Percentiles rank a stretch among this genome's conserved stretches.
phyloP scores from a whole-genome alignment of 1,284 basidiomycete species.

The Ceratobasidium sp. region DNA sequence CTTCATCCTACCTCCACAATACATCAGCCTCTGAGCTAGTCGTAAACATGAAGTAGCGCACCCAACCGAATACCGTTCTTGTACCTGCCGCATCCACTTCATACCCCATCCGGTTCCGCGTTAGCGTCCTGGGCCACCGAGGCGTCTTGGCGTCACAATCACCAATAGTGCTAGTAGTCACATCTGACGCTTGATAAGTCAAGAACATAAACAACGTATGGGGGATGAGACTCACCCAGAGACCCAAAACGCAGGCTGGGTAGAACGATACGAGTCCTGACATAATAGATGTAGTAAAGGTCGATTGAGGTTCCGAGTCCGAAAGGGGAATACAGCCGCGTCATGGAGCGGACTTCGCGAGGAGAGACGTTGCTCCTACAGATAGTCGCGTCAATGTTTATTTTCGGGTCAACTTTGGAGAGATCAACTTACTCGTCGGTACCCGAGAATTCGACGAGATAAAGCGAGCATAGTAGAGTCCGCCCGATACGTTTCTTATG shows the following conservation, averaged over 20 bases:
- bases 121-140: background rate
- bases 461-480: conserved; percentile 33
- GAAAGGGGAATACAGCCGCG: conserved; percentile 41
- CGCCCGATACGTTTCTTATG: conserved; percentile 20
- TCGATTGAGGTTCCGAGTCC: conserved; percentile 42
- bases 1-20: background rate
- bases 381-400: background rate
- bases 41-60: background rate
- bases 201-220: too few relatives aligned
- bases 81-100: background rate
- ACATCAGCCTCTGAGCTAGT: too few relatives aligned
- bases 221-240: conserved; percentile 1
- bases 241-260: background rate
- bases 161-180: background rate
- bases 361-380: background rate
- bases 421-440: background rate
- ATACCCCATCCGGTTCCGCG: background rate
- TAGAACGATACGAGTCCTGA: background rate
- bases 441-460: conserved; percentile 13
- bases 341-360: conserved; percentile 6
- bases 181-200: background rate
- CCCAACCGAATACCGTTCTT: conserved; percentile 24
- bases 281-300: conserved; percentile 24
- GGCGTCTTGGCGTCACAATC: conserved; percentile 18
- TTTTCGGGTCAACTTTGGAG: too few relatives aligned